Evolutionary conservation across 192 early-diverging fungal genomes (phyloP).

Genomic region (Umbelopsis vinacea): DNA sequence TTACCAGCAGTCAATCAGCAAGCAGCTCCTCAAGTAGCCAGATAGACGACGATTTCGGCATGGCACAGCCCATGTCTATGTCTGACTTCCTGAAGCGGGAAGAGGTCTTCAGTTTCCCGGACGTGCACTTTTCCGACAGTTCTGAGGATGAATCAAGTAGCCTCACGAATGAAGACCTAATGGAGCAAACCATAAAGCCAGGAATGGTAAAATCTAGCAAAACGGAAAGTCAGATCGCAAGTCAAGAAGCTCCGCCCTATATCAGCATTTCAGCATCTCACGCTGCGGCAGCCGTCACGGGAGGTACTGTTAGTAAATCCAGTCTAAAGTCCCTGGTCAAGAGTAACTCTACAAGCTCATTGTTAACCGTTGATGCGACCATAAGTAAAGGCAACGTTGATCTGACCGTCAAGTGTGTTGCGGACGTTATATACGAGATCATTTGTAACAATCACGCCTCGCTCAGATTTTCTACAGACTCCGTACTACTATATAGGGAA

Average conservation of each 20-base stretch:
- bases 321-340: slow-evolving; percentile 3
- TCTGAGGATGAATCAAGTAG: neutral
- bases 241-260: slow-evolving; percentile 3
- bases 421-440: slow-evolving; percentile 7
- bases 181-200: neutral
- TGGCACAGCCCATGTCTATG: neutral
- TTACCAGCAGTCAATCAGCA: neutral
- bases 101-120: slow-evolving; percentile 6
- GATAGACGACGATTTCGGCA: too few relatives aligned
- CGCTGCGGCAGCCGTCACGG: neutral
- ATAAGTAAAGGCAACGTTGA: slow-evolving; percentile 17
- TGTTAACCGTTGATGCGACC: neutral
- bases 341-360: slow-evolving; percentile 12
- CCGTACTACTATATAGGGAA: slow-evolving; percentile 16
- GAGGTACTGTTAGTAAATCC: neutral
- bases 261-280: neutral
- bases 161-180: neutral
- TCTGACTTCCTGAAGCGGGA: neutral
- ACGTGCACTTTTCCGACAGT: slow-evolving; percentile 4
- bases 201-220: slow-evolving; percentile 16
- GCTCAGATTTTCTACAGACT: neutral
- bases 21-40: neutral
- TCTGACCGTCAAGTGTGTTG: slow-evolving; percentile 9
- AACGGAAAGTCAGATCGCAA: slow-evolving; percentile 12
- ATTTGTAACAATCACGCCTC: slow-evolving; percentile 19